A percentile compares a stretch with the other conserved stretches of the same genome.
These are phyloP conservation scores for Penstemon davidsonii DNA, from an alignment of 257 asterid genomes.

Conservation along the genomic window DNA sequence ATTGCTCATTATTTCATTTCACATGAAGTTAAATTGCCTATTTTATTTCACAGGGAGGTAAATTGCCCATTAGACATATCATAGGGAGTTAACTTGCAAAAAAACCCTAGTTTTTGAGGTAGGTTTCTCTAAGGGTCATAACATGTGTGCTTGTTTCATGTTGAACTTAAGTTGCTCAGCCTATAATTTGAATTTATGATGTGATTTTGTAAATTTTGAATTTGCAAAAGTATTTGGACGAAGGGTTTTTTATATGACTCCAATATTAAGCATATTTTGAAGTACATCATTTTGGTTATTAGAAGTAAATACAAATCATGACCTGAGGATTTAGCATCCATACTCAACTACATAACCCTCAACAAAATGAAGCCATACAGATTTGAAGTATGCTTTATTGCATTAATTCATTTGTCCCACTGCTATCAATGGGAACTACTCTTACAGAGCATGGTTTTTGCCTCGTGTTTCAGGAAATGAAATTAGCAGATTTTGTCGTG, in stretches of 20 bases:
- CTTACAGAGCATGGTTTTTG: not conserved
- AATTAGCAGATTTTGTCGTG: conserved; percentile 72
- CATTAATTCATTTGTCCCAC: not conserved
- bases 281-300: not conserved
- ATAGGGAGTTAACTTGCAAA: too few species aligned
- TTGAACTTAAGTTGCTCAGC: not conserved
- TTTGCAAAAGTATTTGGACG: too few species aligned
- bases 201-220: not conserved
- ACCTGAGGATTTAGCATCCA: too few species aligned
- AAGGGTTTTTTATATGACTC: not conserved
- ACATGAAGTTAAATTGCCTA: too few species aligned
- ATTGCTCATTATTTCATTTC: too few species aligned
- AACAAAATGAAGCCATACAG: not conserved
- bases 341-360: too few species aligned
- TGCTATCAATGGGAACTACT: not conserved
- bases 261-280: not conserved
- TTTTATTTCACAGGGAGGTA: too few species aligned
- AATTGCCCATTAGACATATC: too few species aligned
- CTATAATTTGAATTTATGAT: not conserved
- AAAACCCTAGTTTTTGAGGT: too few species aligned
- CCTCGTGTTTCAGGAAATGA: conserved; percentile 55
- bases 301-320: too few species aligned
- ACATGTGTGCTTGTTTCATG: not conserved
- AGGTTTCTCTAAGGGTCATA: too few species aligned
- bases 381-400: not conserved